These are phyloP conservation scores for Lumnitzera littorea DNA, from an alignment of 345 rosid species.

Conservation along the genomic window DNA sequence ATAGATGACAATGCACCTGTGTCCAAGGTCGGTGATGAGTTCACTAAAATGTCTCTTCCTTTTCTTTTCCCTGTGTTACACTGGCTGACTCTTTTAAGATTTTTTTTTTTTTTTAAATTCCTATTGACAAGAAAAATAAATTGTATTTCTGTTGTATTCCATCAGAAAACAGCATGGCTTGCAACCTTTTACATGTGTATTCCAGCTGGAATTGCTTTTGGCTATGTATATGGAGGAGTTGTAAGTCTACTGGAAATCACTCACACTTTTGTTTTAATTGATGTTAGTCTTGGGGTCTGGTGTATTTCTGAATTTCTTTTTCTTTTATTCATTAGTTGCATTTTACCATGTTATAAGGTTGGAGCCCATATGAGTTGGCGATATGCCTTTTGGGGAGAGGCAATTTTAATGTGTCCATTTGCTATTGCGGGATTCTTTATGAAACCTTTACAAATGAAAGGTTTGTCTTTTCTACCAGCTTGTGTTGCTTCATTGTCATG, in stretches of 20 bases:
- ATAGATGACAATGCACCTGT: constrained; percentile 91
- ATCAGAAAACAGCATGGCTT: constrained; percentile 91
- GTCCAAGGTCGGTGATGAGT: constrained; percentile 41
- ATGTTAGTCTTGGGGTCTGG: neutral
- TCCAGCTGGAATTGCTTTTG: constrained; percentile 84
- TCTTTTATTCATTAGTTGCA: constrained; percentile 2
- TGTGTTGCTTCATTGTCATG: neutral
- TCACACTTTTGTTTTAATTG: neutral
- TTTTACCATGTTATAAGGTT: constrained; percentile 32
- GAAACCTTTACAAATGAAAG: constrained; percentile 88
- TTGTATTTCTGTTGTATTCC: neutral
- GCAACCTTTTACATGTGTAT: constrained; percentile 95
- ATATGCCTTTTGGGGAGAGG: constrained; percentile 78
- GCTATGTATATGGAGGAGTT: constrained; percentile 87
- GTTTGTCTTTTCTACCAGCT: constrained; percentile 21
- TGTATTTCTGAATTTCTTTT: neutral
- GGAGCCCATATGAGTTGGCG: constrained; percentile 72
- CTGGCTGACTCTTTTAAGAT: too few species aligned
- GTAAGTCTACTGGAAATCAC: constrained; percentile 32
- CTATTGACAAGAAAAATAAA: neutral
- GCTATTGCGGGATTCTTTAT: constrained; percentile 62
- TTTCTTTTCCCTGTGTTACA: neutral
- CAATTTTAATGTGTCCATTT: constrained; percentile 76
- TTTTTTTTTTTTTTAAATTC: too few species aligned
- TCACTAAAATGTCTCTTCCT: neutral